Conservation (phyloP, 805 yeast species). For the Myxozyma neglecta region DNA sequence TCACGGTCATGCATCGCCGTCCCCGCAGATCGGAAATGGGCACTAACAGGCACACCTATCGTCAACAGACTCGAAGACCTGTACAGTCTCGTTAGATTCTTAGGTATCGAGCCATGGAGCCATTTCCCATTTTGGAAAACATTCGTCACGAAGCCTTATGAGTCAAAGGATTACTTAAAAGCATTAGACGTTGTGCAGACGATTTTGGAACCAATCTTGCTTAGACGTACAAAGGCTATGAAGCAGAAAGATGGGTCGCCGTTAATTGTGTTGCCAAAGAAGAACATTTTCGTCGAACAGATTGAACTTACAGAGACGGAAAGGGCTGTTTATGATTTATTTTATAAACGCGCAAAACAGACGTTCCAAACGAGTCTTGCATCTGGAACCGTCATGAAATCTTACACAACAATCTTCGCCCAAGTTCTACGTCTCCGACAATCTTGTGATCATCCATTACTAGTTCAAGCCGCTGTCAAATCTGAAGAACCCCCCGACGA, state of each 20-base stretch:
- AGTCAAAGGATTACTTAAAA: slow-evolving; percentile 63
- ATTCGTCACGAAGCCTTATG: slow-evolving; percentile 81
- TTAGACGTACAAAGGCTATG: slow-evolving; percentile 86
- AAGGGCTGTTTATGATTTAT: slow-evolving; percentile 61
- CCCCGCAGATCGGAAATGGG: slow-evolving; percentile 71
- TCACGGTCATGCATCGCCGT: slow-evolving; percentile 73
- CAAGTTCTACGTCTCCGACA: slow-evolving; percentile 84
- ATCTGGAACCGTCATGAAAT: slow-evolving; percentile 64
- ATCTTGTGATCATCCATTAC: slow-evolving; percentile 77
- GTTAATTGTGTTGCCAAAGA: slow-evolving; percentile 73
- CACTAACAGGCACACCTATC: slow-evolving; percentile 90
- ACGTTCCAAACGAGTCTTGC: slow-evolving; percentile 37
- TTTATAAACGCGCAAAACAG: slow-evolving; percentile 63
- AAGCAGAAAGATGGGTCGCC: slow-evolving; percentile 69
- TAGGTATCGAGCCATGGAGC: slow-evolving; percentile 86
- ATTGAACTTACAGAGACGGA: slow-evolving; percentile 69
- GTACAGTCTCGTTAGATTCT: slow-evolving; percentile 70
- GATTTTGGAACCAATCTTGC: slow-evolving; percentile 74
- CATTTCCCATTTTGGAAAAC: slow-evolving; percentile 83
- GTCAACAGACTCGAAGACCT: slow-evolving; percentile 85
- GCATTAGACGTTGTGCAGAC: slow-evolving; percentile 85
- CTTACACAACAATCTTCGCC: slow-evolving; percentile 76
- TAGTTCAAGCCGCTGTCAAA: slow-evolving; percentile 50
- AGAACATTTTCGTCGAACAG: slow-evolving; percentile 67
- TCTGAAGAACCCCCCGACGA: slow-evolving; percentile 46